phyloP scores from a whole-genome alignment of 129 eudicot species.

The Oenanthe sinensis region DNA sequence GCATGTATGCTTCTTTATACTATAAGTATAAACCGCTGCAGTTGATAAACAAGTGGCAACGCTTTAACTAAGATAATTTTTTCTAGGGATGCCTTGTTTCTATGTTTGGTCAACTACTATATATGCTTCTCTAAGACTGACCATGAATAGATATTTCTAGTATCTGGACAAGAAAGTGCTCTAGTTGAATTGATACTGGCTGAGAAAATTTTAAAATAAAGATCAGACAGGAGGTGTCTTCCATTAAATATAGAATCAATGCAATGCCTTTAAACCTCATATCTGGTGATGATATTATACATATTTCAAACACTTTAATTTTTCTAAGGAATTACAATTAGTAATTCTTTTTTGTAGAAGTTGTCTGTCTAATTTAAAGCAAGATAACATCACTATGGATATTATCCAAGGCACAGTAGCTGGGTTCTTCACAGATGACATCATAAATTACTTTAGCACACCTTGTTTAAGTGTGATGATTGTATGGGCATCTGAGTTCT shows the following conservation, averaged over 20 bases:
- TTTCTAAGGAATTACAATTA: background rate
- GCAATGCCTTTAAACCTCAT: background rate
- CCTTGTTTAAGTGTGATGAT: background rate
- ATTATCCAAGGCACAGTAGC: no score
- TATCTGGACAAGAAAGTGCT: background rate
- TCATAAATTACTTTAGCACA: background rate
- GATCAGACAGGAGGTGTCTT: background rate
- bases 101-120: no score
- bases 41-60: background rate
- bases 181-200: background rate
- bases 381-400: no score
- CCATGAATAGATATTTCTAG: no score
- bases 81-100: background rate
- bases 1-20: no score
- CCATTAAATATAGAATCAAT: no score
- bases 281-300: background rate
- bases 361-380: background rate
- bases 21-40: no score
- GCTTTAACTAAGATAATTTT: background rate
- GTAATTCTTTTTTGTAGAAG: background rate
- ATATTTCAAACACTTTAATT: no score
- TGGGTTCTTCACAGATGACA: no score
- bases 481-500: background rate
- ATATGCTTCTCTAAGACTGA: no score
- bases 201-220: background rate